These are phyloP conservation scores for Fusarium sp. DNA, from an alignment of 2,329 filamentous ascomycete species.

Conservation along the genomic window DNA sequence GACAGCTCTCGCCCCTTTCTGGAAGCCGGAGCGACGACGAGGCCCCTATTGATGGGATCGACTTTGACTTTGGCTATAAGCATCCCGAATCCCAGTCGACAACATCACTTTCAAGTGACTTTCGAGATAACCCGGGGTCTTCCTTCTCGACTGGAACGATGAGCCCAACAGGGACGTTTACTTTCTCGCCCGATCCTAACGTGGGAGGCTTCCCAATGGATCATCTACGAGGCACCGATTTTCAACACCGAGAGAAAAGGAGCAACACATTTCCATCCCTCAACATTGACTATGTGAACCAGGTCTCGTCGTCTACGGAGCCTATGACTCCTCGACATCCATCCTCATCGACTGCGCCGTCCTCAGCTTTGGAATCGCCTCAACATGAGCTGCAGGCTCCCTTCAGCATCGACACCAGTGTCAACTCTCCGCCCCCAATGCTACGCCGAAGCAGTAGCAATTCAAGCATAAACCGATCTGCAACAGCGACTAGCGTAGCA, in stretches of 20 bases:
- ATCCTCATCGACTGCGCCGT: conserved; percentile 59
- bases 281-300: conserved; percentile 68
- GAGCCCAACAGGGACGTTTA: conserved; percentile 79
- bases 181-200: conserved; percentile 79
- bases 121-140: conserved; percentile 55
- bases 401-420: conserved; percentile 58
- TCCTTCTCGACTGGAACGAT: conserved; percentile 78
- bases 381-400: conserved; percentile 58
- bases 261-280: conserved; percentile 88
- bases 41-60: conserved; percentile 58
- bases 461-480: conserved; percentile 49
- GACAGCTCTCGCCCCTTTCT: conserved; percentile 74
- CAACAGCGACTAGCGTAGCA: conserved; percentile 31
- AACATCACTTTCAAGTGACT: conserved; percentile 49
- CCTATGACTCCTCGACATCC: conserved; percentile 63
- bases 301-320: conserved; percentile 52
- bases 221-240: conserved; percentile 59
- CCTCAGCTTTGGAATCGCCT: conserved; percentile 65
- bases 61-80: conserved; percentile 50
- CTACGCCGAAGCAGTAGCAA: conserved; percentile 52
- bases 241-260: conserved; percentile 74
- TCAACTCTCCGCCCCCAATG: conserved; percentile 52
- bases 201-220: conserved; percentile 70
- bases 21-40: conserved; percentile 77
- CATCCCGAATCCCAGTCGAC: conserved; percentile 51